phyloP scores from a whole-genome alignment of 1,139 yeast genomes.

The Geotrichum carabidarum region DNA sequence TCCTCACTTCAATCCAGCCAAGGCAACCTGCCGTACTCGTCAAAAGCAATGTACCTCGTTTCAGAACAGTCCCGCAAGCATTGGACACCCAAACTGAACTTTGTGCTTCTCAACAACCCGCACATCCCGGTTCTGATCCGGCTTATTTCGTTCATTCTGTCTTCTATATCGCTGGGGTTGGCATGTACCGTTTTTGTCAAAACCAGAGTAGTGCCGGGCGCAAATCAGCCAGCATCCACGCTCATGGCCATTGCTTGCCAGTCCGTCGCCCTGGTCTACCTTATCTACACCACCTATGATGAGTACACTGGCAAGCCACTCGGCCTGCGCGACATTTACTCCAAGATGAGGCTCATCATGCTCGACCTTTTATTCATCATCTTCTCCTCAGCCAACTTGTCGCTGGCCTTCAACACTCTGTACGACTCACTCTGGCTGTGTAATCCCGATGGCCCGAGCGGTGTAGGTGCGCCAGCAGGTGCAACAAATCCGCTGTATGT shows the following conservation, averaged over 20 bases:
- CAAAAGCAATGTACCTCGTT: constrained; percentile 22
- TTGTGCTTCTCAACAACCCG: constrained; percentile 67
- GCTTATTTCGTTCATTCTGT: constrained; percentile 53
- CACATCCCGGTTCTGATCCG: constrained; percentile 74
- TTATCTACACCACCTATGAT: constrained; percentile 77
- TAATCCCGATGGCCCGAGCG: constrained; percentile 16
- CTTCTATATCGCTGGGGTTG: constrained; percentile 29
- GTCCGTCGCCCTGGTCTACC: constrained; percentile 67
- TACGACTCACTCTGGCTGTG: constrained; percentile 85
- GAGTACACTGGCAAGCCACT: constrained; percentile 89
- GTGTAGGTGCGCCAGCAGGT: not conserved
- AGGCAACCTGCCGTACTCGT: constrained; percentile 1
- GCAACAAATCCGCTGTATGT: constrained; percentile 16
- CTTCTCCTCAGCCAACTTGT: constrained; percentile 84
- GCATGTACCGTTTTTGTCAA: constrained; percentile 29
- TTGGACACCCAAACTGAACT: constrained; percentile 58
- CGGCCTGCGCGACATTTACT: constrained; percentile 77
- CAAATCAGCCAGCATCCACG: constrained; percentile 77
- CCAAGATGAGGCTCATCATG: constrained; percentile 69
- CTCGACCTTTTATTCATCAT: constrained; percentile 81
- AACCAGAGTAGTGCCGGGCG: constrained; percentile 35
- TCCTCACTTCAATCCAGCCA: not conserved
- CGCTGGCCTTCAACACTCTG: constrained; percentile 77
- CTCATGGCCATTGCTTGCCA: constrained; percentile 87
- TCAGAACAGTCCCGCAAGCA: constrained; percentile 40